Percentiles rank a stretch among this genome's conserved stretches.
These are phyloP conservation scores for Breynia disticha DNA, from an alignment of 441 rosid genomes.

Conservation along the genomic window DNA sequence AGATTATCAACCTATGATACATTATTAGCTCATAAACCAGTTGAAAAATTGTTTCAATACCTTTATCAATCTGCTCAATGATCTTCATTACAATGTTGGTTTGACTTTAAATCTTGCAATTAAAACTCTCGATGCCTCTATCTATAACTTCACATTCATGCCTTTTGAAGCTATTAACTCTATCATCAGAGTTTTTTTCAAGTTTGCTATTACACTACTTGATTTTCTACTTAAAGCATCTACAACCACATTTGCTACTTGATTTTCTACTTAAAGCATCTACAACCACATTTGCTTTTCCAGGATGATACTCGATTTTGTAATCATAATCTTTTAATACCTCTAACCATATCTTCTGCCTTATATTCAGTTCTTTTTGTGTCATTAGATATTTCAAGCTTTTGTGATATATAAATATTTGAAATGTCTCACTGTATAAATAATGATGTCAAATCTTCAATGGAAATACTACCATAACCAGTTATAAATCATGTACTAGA, in stretches of 20 bases:
- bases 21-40: too few relatives aligned
- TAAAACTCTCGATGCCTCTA: too few relatives aligned
- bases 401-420: background rate
- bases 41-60: too few relatives aligned
- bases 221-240: too few relatives aligned
- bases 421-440: background rate
- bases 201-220: too few relatives aligned
- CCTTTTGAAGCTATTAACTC: too few relatives aligned
- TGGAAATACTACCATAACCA: background rate
- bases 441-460: background rate
- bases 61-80: too few relatives aligned
- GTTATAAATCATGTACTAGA: too few relatives aligned
- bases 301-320: slow-evolving; percentile 2
- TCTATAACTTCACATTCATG: too few relatives aligned
- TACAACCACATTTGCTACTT: background rate
- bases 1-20: background rate
- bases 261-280: slow-evolving; percentile 1
- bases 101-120: too few relatives aligned
- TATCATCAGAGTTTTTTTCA: too few relatives aligned
- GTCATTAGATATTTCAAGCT: background rate
- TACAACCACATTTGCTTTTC: background rate
- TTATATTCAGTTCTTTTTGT: background rate
- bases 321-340: background rate
- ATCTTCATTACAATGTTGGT: too few relatives aligned
- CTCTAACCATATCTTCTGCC: background rate